A percentile compares a stretch with the other conserved stretches of the same genome.
phyloP scores from a whole-genome alignment of 176 grass and related monocot genomes.

The Avena insularis region DNA sequence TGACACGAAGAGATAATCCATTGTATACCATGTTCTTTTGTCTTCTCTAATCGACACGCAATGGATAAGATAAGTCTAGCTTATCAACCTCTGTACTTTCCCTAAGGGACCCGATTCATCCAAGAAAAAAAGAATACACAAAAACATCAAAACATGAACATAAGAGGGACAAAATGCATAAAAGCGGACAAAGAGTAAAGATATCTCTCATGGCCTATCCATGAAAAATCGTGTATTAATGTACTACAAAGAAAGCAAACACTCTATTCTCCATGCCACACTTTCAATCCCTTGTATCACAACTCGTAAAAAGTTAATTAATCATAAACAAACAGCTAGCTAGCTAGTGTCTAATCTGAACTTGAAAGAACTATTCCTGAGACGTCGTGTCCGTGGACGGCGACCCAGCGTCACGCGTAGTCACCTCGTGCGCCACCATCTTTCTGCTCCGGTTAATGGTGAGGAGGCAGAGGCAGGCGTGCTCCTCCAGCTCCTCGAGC shows the following conservation, averaged over 20 bases:
- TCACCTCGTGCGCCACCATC: slow-evolving; percentile 67
- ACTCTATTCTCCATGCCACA: neutral
- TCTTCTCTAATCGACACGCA: too few species aligned
- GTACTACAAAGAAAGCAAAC: neutral
- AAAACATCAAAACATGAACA: too few species aligned
- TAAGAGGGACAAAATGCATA: too few species aligned
- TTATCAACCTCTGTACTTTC: too few species aligned
- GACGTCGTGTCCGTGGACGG: neutral
- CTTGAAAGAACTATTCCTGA: neutral
- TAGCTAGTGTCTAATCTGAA: neutral
- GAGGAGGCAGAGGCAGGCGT: slow-evolving; percentile 81
- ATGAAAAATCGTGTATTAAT: neutral
- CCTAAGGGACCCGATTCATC: neutral
- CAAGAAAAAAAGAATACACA: neutral
- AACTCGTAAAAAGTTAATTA: neutral
- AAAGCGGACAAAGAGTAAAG: too few species aligned
- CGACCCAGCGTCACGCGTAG: neutral
- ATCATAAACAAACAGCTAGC: neutral
- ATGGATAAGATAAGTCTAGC: too few species aligned
- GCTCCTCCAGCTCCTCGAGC: slow-evolving; percentile 87
- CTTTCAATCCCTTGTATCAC: neutral
- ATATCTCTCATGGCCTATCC: too few species aligned
- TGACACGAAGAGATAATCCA: too few species aligned
- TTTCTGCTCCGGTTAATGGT: slow-evolving; percentile 82
- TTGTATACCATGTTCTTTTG: too few species aligned